Base-by-base conservation (phyloP, 176 grass and related monocot genomes). In the Carex myosuroides region DNA sequence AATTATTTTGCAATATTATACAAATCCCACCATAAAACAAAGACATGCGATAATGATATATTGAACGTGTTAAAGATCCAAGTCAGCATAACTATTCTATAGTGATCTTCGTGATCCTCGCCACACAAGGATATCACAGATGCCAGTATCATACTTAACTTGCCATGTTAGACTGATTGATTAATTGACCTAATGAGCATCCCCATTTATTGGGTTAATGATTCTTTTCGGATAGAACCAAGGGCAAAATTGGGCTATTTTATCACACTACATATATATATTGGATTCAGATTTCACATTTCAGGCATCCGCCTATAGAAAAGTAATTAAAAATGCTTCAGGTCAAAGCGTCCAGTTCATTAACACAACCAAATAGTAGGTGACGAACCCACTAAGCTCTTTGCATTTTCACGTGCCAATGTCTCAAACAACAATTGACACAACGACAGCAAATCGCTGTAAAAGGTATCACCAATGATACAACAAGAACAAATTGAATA, bases 321-420 rank as follows among this genome's bases (percentile, higher is more conserved):
- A 56, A 56, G 44, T 13, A 78, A 26, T 24, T 1, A 74, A 74
- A 44, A 74, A 21, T n/a, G 12, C 32, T 60, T 60, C 24, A 79
- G 30, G 5, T 37, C 3, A 17, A 24, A 50, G 42, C 41, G 11
- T 48, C 4, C 16, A 24, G 41, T 73, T 73, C 70, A 26, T 12
- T 35, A n/a, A 39, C 37, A 39, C 37, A 39, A 6, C 17, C 2
- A 59, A 80, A 59, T 61, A 56, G 26, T 80, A 35, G 26, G 77
- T 11, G 13, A 80, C 56, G 5, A 37, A 37, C 35, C 59, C 18
- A 63, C 59, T 17, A 13, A 81, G 9, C 18, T 60, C 57, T 61
- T 41, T 81, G 30, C 30, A 81, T 63, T 46, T 46, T 81, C 79
- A 81, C 37, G 9, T 81, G 56, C 33, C 30, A 81, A 54, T 63